Conservation (phyloP, 768 basidiomycete species). For the Leccinum barrowsii region DNA sequence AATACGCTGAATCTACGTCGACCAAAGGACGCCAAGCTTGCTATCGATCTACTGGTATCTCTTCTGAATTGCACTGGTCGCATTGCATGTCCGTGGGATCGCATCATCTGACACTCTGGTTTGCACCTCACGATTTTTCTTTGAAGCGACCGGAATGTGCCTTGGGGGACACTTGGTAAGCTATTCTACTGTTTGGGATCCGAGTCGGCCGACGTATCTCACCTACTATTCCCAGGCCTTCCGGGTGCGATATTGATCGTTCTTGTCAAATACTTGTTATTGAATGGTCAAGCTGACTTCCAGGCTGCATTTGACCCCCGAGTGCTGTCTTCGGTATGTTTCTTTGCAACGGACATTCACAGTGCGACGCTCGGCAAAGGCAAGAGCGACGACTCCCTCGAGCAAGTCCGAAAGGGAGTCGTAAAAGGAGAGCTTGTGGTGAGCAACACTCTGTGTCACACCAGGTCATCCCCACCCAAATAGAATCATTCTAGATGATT, state of each 20-base stretch:
- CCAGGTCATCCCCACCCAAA: not conserved
- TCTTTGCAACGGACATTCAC: constrained; percentile 95
- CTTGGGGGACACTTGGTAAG: constrained; percentile 78
- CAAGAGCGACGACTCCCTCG: constrained; percentile 78
- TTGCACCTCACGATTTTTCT: constrained; percentile 2
- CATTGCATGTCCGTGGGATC: not conserved
- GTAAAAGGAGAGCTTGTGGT: constrained; percentile 51
- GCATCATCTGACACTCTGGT: no score
- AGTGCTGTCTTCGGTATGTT: constrained; percentile 82
- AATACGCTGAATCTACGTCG: not conserved
- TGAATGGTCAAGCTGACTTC: not conserved
- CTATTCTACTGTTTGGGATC: not conserved
- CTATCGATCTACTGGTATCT: constrained; percentile 70
- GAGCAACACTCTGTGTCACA: no score
- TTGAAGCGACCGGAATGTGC: constrained; percentile 83
- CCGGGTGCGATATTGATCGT: constrained; percentile 34
- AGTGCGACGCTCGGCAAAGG: constrained; percentile 82
- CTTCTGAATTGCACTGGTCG: constrained; percentile 86
- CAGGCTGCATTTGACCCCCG: constrained; percentile 88
- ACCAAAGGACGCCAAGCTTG: constrained; percentile 68
- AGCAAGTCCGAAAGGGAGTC: constrained; percentile 69
- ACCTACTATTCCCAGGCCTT: constrained; percentile 37
- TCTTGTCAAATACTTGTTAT: not conserved
- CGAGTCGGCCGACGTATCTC: not conserved
- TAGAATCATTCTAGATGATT: constrained; percentile 61